Percentiles rank a stretch among this genome's conserved stretches.
These are phyloP conservation scores for Rhizopogon vulgaris DNA, from an alignment of 768 basidiomycete species.

Conservation along the genomic window DNA sequence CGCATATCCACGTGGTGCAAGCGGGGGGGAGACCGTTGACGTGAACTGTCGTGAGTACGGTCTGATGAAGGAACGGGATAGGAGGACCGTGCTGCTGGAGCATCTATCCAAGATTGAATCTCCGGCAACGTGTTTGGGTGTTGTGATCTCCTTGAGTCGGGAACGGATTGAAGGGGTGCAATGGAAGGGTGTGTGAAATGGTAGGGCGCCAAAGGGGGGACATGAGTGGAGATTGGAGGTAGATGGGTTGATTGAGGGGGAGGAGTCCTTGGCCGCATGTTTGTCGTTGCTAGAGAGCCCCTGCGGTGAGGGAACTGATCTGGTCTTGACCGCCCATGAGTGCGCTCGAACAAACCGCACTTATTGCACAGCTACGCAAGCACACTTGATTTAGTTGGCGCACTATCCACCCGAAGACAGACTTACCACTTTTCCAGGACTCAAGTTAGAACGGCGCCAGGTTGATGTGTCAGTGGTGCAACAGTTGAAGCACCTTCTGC, in stretches of 20 bases:
- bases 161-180: slow-evolving; percentile 37
- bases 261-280: slow-evolving; percentile 45
- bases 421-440: slow-evolving; percentile 71
- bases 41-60: slow-evolving; percentile 24
- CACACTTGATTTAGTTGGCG: slow-evolving; percentile 4
- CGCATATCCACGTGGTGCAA: slow-evolving; percentile 29
- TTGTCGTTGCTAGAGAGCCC: slow-evolving; percentile 53
- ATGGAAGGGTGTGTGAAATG: slow-evolving; percentile 49
- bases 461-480: slow-evolving; percentile 81
- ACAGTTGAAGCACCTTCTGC: slow-evolving; percentile 78
- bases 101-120: slow-evolving; percentile 43
- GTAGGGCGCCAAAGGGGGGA: slow-evolving; percentile 37
- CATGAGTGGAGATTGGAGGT: slow-evolving; percentile 39
- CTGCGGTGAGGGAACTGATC: slow-evolving; percentile 80
- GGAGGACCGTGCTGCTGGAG: slow-evolving; percentile 21
- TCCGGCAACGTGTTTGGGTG: slow-evolving; percentile 37
- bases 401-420: neutral
- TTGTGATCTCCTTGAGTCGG: slow-evolving; percentile 28
- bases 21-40: slow-evolving; percentile 27
- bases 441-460: slow-evolving; percentile 72
- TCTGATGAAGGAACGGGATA: slow-evolving; percentile 23
- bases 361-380: slow-evolving; percentile 44
- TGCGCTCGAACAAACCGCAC: slow-evolving; percentile 76
- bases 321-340: slow-evolving; percentile 71
- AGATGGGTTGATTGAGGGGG: slow-evolving; percentile 41